These are phyloP conservation scores for Magnusiomyces tetraspermus DNA, from an alignment of 1,139 yeast species.

Conservation along the genomic window DNA sequence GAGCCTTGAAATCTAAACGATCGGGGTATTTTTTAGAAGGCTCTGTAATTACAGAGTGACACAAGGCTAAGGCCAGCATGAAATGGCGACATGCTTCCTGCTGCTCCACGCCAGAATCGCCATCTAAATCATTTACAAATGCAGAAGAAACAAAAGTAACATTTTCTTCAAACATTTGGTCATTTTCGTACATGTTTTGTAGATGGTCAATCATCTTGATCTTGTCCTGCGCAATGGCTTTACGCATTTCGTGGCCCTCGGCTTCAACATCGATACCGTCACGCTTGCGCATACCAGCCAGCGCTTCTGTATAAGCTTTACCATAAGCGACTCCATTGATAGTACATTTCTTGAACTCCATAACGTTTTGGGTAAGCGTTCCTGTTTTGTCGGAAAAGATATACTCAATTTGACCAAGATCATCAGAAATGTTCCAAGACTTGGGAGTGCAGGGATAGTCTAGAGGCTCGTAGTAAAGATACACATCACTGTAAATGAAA, in stretches of 20 bases:
- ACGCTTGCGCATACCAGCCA: conserved; percentile 84
- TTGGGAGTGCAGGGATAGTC: conserved; percentile 96
- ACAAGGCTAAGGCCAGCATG: conserved; percentile 79
- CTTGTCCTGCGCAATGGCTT: conserved; percentile 49
- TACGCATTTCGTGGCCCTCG: conserved; percentile 28
- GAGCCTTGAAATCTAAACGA: conserved; percentile 67
- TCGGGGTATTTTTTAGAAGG: conserved; percentile 48
- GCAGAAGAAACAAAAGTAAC: conserved; percentile 75
- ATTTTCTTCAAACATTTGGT: conserved; percentile 53
- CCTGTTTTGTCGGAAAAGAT: conserved; percentile 96
- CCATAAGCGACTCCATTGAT: conserved; percentile 85
- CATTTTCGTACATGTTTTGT: conserved; percentile 39
- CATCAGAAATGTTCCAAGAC: conserved; percentile 95
- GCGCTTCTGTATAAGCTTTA: conserved; percentile 90
- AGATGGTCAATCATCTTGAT: conserved; percentile 54
- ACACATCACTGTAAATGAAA: conserved; percentile 79
- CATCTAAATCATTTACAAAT: conserved; percentile 45
- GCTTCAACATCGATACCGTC: conserved; percentile 69
- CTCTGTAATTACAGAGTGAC: conserved; percentile 89
- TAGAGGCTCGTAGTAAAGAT: conserved; percentile 74
- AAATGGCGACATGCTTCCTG: conserved; percentile 61
- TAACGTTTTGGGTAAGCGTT: conserved; percentile 88
- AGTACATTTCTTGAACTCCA: conserved; percentile 93
- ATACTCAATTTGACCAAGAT: conserved; percentile 92
- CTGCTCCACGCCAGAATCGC: conserved; percentile 45